Evolutionary conservation across 2,329 filamentous ascomycete species (phyloP).

Genomic region (Bretziella fagacearum): DNA sequence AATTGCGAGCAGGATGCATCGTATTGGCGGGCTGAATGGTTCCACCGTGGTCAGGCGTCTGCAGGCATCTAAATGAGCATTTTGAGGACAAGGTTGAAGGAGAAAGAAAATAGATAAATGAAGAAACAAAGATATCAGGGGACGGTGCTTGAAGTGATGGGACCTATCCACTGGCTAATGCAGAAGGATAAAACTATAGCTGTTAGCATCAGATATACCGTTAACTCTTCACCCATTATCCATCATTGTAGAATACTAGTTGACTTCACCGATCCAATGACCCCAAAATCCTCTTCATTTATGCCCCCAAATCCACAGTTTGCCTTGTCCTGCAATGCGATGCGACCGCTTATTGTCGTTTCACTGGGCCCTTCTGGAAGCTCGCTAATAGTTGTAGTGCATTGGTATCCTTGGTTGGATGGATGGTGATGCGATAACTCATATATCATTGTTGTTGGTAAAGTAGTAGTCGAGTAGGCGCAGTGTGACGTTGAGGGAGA

Average conservation of each 20-base stretch:
- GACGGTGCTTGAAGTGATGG: neutral
- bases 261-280: neutral
- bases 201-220: neutral
- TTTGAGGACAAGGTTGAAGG: neutral
- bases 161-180: neutral
- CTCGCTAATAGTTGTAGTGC: neutral
- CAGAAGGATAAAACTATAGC: neutral
- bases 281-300: neutral
- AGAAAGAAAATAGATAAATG: neutral
- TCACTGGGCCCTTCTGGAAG: neutral
- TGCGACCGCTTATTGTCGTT: neutral
- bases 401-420: neutral
- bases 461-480: neutral
- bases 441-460: neutral
- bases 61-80: neutral
- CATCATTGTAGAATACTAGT: neutral
- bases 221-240: neutral
- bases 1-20: neutral
- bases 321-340: no score
- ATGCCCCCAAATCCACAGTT: no score
- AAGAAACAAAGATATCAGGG: neutral
- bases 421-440: neutral
- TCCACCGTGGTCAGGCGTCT: neutral
- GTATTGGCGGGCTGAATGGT: neutral
- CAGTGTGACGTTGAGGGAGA: neutral